Evolutionary conservation across 2,329 filamentous ascomycete genomes (phyloP), one percentile per base, ranked within the genome.

Genomic region (Sporothrix pallida): DNA sequence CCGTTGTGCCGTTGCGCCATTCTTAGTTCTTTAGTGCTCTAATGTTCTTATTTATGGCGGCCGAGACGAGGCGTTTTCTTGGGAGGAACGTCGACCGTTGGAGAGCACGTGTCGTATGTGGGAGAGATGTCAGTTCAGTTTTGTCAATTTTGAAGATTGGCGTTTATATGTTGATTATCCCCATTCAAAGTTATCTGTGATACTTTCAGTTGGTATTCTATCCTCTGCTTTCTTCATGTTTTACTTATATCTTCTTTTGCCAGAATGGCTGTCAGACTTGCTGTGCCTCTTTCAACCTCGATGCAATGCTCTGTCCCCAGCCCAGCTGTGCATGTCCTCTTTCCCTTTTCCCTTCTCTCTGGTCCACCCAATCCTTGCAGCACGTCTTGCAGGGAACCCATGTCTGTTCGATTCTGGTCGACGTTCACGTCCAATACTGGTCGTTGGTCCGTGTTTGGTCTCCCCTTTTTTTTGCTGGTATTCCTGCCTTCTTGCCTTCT

Each of bases 331-430:
- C 4, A 60, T 60, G 56, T 17, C 4, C 26, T 60, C 56, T 60
- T 44, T 44, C 37, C 17, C 31, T 37, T 37, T 37, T 7, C 7
- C 31, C 3, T 5, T 37, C 31, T 7, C 50, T 54, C 17, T 6
- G n/a, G 13, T 5, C 58, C 58, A 37, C 31, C 31, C 58, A 60
- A 63, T 63, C 58, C 31, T 44, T 63, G 58, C 31, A 63, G 31
- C 31, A 63, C 58, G 58, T 20, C 58, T 17, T 20, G 31, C 31
- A 44, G 58, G 26, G 26, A 9, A 37, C 2, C 58, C 58, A 13
- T 62, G 58, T 62, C 58, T 8, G 26, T n/a, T n/a, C 58, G 31
- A 63, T 63, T 31, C 13, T 60, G 26, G 56, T 60, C 56, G 42
- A 17, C 42, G 58, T 44, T n/a, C 8, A 15, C 23, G 23, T 26